phyloP scores from a whole-genome alignment of 768 basidiomycete species.

The Porpolomopsis calyptriformis region DNA sequence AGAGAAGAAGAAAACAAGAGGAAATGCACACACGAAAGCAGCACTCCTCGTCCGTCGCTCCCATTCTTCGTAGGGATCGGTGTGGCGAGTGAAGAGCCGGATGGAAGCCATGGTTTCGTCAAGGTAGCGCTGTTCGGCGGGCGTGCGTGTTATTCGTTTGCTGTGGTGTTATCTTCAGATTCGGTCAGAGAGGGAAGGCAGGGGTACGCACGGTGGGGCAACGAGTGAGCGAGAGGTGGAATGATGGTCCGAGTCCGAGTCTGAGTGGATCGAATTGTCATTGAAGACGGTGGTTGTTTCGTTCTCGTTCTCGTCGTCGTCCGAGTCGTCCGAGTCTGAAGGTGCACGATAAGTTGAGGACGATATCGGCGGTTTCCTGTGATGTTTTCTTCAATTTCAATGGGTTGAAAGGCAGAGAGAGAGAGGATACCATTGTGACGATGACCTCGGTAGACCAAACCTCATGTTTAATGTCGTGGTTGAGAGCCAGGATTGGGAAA shows the following conservation, averaged over 20 bases:
- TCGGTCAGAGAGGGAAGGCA: constrained; percentile 2
- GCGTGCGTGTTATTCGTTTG: constrained; percentile 21
- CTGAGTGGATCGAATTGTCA: constrained; percentile 32
- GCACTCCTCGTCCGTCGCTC: constrained; percentile 40
- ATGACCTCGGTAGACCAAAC: too few species aligned
- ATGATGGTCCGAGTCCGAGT: constrained; percentile 31
- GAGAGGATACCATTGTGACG: background rate
- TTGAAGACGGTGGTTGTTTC: too few species aligned
- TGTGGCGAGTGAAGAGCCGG: constrained; percentile 38
- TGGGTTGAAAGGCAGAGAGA: too few species aligned
- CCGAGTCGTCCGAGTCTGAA: constrained; percentile 35
- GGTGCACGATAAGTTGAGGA: too few species aligned
- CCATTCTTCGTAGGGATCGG: constrained; percentile 51
- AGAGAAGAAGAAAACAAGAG: background rate
- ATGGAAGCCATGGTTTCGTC: constrained; percentile 44
- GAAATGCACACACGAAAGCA: constrained; percentile 33
- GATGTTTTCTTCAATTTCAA: background rate
- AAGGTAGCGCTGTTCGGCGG: constrained; percentile 31
- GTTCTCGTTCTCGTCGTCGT: constrained; percentile 21
- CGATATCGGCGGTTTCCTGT: constrained; percentile 41
- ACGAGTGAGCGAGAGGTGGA: too few species aligned
- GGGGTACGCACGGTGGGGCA: constrained; percentile 26
- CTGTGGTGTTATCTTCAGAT: constrained; percentile 4
- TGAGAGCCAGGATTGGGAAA: too few species aligned
- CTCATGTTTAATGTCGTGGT: too few species aligned